Evolutionary conservation across 495 filamentous ascomycete species (phyloP).

Genomic region (Margaritispora aquatica): DNA sequence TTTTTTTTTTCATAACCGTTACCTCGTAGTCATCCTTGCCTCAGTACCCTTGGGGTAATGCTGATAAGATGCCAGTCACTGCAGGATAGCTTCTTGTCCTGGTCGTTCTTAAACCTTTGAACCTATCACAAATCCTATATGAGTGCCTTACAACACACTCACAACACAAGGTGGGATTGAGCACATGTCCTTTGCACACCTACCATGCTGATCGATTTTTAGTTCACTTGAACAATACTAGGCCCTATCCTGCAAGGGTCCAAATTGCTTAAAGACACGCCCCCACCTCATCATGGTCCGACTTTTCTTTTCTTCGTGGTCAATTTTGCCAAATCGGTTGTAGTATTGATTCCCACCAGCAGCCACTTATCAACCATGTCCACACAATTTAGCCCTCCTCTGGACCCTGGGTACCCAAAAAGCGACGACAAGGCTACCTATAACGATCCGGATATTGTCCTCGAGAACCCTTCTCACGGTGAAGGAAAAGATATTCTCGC

Average conservation of each 20-base stretch:
- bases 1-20: not conserved
- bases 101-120: not conserved
- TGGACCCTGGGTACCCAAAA: not conserved
- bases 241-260: too few relatives aligned
- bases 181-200: too few relatives aligned
- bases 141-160: too few relatives aligned
- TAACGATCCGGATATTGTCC: not conserved
- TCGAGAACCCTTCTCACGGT: slow-evolving; percentile 16
- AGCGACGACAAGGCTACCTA: slow-evolving; percentile 11
- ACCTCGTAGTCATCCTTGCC: not conserved
- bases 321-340: too few relatives aligned
- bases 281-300: not conserved
- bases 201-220: too few relatives aligned
- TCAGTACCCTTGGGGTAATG: not conserved
- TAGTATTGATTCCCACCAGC: too few relatives aligned
- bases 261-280: too few relatives aligned
- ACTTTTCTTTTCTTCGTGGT: not conserved
- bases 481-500: slow-evolving; percentile 44
- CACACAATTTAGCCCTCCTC: not conserved
- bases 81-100: not conserved
- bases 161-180: too few relatives aligned
- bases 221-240: too few relatives aligned
- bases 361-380: slow-evolving; percentile 9
- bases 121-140: not conserved
- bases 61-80: not conserved